Percentiles rank a stretch among this genome's conserved stretches.
Evolutionary conservation across 495 filamentous ascomycete genomes (phyloP).

Genomic region (Chaetomidium leptoderma): DNA sequence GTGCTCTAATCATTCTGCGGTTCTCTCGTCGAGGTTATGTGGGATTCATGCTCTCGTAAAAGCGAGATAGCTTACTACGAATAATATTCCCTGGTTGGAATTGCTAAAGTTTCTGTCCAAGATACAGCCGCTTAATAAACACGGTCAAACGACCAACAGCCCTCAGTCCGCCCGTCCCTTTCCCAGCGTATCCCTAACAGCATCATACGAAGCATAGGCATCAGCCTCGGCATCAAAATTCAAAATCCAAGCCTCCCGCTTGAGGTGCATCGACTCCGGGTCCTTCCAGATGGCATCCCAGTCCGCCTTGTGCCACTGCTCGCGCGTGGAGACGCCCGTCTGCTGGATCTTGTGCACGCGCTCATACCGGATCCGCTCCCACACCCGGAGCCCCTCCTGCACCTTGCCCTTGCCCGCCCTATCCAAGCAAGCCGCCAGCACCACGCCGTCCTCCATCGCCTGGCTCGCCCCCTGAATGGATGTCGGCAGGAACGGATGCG

Average conservation of each 20-base stretch:
- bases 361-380: slow-evolving; percentile 50
- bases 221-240: slow-evolving; percentile 62
- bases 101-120: too few species aligned
- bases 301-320: slow-evolving; percentile 60
- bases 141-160: not conserved
- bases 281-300: slow-evolving; percentile 54
- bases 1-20: too few species aligned
- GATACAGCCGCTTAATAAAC: not conserved
- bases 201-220: slow-evolving; percentile 35
- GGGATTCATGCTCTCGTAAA: too few species aligned
- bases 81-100: too few species aligned
- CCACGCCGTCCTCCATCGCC: slow-evolving; percentile 68
- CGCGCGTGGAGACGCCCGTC: slow-evolving; percentile 53
- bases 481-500: slow-evolving; percentile 70
- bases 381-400: slow-evolving; percentile 38
- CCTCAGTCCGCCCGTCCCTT: too few species aligned
- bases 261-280: slow-evolving; percentile 52
- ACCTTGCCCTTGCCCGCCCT: slow-evolving; percentile 26
- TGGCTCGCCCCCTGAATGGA: slow-evolving; percentile 66
- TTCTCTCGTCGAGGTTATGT: too few species aligned
- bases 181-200: slow-evolving; percentile 4
- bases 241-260: slow-evolving; percentile 57
- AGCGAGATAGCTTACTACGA: too few species aligned
- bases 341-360: slow-evolving; percentile 54
- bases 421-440: slow-evolving; percentile 59